These are phyloP conservation scores for Leptomonas seymouri DNA, from an alignment of 208 protist genomes.

Conservation along the genomic window DNA sequence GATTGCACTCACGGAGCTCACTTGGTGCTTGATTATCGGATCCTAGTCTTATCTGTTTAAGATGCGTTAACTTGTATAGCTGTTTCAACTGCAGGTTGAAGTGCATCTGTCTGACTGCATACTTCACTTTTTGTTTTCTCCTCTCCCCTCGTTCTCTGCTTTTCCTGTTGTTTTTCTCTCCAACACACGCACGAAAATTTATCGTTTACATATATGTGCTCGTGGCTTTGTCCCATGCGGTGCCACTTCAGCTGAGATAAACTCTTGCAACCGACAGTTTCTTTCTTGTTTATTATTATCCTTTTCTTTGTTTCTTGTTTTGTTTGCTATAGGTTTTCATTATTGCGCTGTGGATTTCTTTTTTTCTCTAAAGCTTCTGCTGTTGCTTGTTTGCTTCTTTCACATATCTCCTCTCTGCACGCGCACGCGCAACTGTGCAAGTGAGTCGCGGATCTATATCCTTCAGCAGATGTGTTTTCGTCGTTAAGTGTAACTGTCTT, in stretches of 20 bases:
- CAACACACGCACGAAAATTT: no score
- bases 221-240: no score
- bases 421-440: not conserved
- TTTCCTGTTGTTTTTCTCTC: not conserved
- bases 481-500: not conserved
- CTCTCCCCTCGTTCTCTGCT: constrained; percentile 7
- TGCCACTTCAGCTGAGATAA: no score
- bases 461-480: no score
- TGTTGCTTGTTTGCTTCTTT: not conserved
- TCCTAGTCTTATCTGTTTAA: no score
- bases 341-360: not conserved
- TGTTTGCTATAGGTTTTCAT: not conserved
- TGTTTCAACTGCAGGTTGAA: no score
- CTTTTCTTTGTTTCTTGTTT: constrained; percentile 10
- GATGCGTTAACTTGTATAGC: no score
- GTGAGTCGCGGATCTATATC: not conserved
- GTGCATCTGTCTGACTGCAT: no score
- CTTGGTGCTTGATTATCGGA: no score
- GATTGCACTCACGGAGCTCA: no score
- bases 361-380: not conserved
- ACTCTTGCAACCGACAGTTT: not conserved
- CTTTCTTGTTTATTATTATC: not conserved
- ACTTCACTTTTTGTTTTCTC: not conserved
- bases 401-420: not conserved
- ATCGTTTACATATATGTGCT: no score